Conservation (phyloP, 768 basidiomycete species). For the Phylloporus rhodoxanthus region DNA sequence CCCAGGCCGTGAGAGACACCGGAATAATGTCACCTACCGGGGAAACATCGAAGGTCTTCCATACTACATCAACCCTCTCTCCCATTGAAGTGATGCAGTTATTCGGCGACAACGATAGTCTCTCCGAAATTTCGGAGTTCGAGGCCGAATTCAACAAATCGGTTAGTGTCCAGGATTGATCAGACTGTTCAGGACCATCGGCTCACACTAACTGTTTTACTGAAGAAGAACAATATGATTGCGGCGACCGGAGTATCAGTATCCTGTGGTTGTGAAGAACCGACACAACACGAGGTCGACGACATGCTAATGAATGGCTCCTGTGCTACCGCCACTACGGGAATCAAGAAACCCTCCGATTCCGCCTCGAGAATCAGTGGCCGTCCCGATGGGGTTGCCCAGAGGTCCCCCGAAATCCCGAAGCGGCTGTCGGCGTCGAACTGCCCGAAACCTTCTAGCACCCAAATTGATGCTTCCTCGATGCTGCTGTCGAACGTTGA, state of each 20-base stretch:
- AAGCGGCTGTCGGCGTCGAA: background rate
- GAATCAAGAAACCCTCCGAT: background rate
- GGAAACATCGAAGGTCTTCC: background rate
- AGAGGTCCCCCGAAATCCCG: background rate
- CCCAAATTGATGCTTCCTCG: conserved; percentile 11
- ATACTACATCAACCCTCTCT: background rate
- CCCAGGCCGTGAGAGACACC: background rate
- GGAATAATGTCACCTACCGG: background rate
- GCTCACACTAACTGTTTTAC: too few relatives aligned
- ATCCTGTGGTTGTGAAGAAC: background rate
- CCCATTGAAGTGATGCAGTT: background rate
- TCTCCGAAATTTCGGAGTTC: conserved; percentile 33
- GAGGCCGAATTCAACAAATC: conserved; percentile 2
- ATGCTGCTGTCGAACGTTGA: conserved; percentile 3
- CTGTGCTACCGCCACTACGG: background rate
- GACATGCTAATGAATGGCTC: conserved; percentile 8
- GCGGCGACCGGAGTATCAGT: background rate
- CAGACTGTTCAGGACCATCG: too few relatives aligned
- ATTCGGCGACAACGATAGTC: conserved; percentile 20
- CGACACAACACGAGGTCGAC: background rate
- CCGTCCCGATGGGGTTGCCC: background rate
- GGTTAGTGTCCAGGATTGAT: too few relatives aligned
- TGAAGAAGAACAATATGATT: background rate
- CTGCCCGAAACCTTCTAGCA: conserved; percentile 14
- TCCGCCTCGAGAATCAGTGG: background rate